Conservation (phyloP, 1,284 basidiomycete species). For the Puccinia horiana region DNA sequence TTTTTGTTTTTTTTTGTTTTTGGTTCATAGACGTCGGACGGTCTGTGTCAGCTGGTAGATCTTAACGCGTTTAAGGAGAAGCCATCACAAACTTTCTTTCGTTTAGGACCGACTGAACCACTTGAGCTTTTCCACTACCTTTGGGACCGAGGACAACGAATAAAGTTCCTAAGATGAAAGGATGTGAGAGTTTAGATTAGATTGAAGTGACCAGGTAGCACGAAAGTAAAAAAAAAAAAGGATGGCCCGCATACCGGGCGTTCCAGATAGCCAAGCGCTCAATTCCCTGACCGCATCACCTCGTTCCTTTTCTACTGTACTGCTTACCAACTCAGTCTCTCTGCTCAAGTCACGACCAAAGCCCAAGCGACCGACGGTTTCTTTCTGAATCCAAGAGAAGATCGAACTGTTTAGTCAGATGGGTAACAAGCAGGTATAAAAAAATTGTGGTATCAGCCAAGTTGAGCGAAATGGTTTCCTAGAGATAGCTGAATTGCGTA, state of each 20-base stretch:
- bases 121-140: conserved; percentile 80
- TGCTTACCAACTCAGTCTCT: conserved; percentile 48
- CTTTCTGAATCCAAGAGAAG: conserved; percentile 55
- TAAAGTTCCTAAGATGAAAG: conserved; percentile 61
- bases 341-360: conserved; percentile 34
- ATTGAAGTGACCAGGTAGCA: not conserved
- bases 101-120: conserved; percentile 63
- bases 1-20: too few species aligned
- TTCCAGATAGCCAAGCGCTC: conserved; percentile 67
- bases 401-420: conserved; percentile 22
- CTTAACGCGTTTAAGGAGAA: conserved; percentile 48
- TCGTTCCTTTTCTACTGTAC: conserved; percentile 43
- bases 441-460: not conserved
- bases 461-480: not conserved
- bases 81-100: conserved; percentile 59
- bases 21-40: not conserved
- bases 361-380: conserved; percentile 54
- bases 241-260: not conserved
- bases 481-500: not conserved
- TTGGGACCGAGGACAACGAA: conserved; percentile 82
- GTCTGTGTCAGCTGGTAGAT: conserved; percentile 46
- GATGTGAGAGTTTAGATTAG: conserved; percentile 53
- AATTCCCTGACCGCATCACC: conserved; percentile 17
- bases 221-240: not conserved
- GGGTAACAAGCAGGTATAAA: not conserved